Evolutionary conservation across 345 rosid species (phyloP), one percentile per base, ranked within the genome.

Genomic region (Diplotaxis tenuifolia): DNA sequence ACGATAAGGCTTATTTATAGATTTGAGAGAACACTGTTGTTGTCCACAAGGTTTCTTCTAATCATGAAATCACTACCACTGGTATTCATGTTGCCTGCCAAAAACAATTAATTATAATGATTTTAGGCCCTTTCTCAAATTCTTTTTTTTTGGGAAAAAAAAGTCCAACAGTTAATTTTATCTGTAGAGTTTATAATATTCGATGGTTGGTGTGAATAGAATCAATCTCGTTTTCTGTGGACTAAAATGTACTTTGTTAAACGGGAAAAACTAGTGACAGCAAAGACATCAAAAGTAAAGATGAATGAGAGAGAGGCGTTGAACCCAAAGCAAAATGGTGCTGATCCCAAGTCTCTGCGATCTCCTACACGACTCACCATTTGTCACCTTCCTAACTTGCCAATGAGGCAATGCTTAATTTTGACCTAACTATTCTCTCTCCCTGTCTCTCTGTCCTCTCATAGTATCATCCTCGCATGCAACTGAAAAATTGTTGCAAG

Each of bases 301-400:
- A 29, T 38, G 27, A 62, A 40, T 56, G 55, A 62, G 62, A 58
- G 20, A 60, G 36, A 14, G 75, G 66, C 75, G 79, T 76, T 12
- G 75, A 31, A 31, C 67, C 79, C 79, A 76, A 70, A 70, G 79
- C 79, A 63, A 69, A 62, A 64, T 29, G 75, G 4, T 76, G 47
- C 75, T 22, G 75, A 76, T 70, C 79, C 79, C 79, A 69, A 76
- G 66, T 76, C 61, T 10, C 79, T 76, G 67, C 54, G 22, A 1
- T 63, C 4, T 29, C 59, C 5, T 14, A 29, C 61, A 70, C 23
- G 58, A 32, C 61, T 63, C 71, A 76, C 61, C 79, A 70, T 64
- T 63, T 76, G 79, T 76, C 67, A 63, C 53, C 1, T 75, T 68
- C 70, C 40, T 63, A 45, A 76, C 54, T 70, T 21, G 45, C 71